Evolutionary conservation across 2,329 filamentous ascomycete genomes (phyloP).

Genomic region (Alternaria viburni): DNA sequence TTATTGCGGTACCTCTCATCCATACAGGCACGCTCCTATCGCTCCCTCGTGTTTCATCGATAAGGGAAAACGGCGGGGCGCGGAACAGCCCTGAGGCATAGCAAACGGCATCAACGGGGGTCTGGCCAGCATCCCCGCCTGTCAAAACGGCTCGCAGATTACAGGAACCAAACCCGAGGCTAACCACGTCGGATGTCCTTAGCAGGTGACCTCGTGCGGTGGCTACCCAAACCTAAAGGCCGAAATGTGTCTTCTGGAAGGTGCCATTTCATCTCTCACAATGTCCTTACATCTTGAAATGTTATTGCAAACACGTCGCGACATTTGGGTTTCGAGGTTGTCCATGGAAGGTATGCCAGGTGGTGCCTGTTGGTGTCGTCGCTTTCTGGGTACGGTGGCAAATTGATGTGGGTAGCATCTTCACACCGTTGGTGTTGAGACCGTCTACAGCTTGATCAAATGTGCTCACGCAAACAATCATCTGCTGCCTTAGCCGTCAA

Average conservation of each 20-base stretch:
- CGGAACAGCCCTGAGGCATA: conserved; percentile 3
- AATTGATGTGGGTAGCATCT: neutral
- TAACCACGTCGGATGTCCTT: conserved; percentile 10
- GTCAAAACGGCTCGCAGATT: conserved; percentile 16
- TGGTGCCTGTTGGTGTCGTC: neutral
- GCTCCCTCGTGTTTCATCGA: conserved; percentile 11
- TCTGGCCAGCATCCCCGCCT: conserved; percentile 4
- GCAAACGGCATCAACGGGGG: conserved; percentile 1
- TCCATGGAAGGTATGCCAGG: neutral
- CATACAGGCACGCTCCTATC: neutral
- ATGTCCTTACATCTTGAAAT: neutral
- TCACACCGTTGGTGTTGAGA: neutral
- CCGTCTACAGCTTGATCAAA: neutral
- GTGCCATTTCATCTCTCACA: neutral
- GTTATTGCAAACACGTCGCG: neutral
- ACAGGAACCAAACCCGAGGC: conserved; percentile 14
- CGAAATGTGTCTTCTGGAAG: neutral
- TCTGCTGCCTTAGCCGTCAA: neutral
- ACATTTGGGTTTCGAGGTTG: neutral
- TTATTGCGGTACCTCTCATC: neutral
- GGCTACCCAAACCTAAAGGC: conserved; percentile 6
- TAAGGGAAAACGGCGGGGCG: conserved; percentile 6
- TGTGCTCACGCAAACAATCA: neutral
- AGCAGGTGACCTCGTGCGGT: neutral
- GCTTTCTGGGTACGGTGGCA: neutral